Evolutionary conservation across 768 basidiomycete species (phyloP).

Genomic region (Boletus speciosus): DNA sequence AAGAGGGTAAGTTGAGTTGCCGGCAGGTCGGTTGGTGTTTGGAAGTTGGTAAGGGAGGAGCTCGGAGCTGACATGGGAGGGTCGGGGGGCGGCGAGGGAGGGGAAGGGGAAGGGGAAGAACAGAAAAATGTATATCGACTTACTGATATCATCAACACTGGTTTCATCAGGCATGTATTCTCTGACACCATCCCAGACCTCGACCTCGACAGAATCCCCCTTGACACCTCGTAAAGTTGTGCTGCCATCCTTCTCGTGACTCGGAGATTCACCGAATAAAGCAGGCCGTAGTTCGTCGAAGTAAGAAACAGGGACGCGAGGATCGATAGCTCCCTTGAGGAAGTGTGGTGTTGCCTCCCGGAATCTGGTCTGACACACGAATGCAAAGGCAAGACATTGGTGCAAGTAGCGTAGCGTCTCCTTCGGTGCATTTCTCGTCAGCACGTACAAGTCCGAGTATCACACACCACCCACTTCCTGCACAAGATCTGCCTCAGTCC

Average conservation of each 20-base stretch:
- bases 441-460: neutral
- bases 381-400: slow-evolving; percentile 78
- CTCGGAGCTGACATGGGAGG: slow-evolving; percentile 13
- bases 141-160: slow-evolving; percentile 81
- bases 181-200: slow-evolving; percentile 73
- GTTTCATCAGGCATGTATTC: slow-evolving; percentile 66
- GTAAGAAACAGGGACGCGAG: slow-evolving; percentile 75
- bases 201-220: slow-evolving; percentile 47
- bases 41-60: slow-evolving; percentile 25
- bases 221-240: neutral
- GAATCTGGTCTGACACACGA: slow-evolving; percentile 76
- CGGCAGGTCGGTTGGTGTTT: slow-evolving; percentile 25
- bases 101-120: slow-evolving; percentile 13
- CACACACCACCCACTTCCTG: slow-evolving; percentile 10
- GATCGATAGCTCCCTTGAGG: slow-evolving; percentile 78
- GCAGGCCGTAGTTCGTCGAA: slow-evolving; percentile 72
- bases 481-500: slow-evolving; percentile 38
- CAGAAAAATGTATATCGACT: slow-evolving; percentile 40
- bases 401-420: slow-evolving; percentile 78
- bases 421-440: slow-evolving; percentile 33
- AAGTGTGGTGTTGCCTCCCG: slow-evolving; percentile 79
- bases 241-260: neutral
- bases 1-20: slow-evolving; percentile 25
- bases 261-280: slow-evolving; percentile 40
- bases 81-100: slow-evolving; percentile 19